phyloP scores from a whole-genome alignment of 1,139 yeast species.

The Suhomyces choctaworum region DNA sequence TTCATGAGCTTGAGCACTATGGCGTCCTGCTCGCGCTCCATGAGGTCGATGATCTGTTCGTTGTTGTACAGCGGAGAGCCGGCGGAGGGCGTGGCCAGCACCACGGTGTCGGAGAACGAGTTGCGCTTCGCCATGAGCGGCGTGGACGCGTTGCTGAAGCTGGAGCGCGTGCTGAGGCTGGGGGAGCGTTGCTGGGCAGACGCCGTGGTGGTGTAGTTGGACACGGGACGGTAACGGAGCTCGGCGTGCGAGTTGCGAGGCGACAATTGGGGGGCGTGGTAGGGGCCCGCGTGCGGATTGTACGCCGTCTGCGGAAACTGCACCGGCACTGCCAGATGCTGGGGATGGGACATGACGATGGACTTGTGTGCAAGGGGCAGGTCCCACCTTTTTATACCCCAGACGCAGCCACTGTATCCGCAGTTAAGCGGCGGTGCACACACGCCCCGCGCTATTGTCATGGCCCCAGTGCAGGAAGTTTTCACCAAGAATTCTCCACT shows the following conservation, averaged over 20 bases:
- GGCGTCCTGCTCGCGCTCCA: conserved; percentile 73
- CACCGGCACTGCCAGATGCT: conserved; percentile 2
- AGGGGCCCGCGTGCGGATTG: conserved; percentile 1
- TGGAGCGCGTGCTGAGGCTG: conserved; percentile 13
- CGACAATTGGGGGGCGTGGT: conserved; percentile 7
- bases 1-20: conserved; percentile 58
- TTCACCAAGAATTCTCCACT: no score
- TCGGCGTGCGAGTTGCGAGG: conserved; percentile 11
- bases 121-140: conserved; percentile 13
- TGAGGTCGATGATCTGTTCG: conserved; percentile 56
- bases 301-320: conserved; percentile 1
- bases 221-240: conserved; percentile 6
- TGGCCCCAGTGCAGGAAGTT: no score
- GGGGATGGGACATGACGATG: conserved; percentile 6
- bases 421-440: no score
- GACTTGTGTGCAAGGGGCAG: no score
- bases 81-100: conserved; percentile 3
- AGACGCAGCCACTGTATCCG: no score
- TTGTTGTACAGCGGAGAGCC: conserved; percentile 8
- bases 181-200: conserved; percentile 16
- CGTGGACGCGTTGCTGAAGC: conserved; percentile 10
- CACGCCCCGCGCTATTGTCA: no score
- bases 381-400: no score
- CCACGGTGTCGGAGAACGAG: conserved; percentile 11
- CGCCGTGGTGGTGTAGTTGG: conserved; percentile 16